Conservation (phyloP, 1,284 basidiomycete species). For the Cystobasidium slooffiae region DNA sequence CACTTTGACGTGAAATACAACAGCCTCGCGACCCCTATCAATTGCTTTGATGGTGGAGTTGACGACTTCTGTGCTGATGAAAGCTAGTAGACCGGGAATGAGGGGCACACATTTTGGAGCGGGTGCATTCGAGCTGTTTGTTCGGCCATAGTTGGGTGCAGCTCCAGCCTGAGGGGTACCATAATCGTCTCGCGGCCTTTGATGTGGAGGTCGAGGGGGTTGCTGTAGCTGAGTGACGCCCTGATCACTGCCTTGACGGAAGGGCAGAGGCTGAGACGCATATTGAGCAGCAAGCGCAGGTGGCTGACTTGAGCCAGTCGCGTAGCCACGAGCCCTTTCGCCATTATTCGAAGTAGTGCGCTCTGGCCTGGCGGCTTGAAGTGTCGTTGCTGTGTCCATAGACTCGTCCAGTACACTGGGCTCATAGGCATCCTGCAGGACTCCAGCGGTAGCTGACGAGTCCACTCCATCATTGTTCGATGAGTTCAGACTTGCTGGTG, state of each 20-base stretch:
- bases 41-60: conserved; percentile 68
- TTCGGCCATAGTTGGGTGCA: conserved; percentile 24
- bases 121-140: neutral
- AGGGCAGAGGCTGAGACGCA: conserved; percentile 29
- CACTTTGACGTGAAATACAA: conserved; percentile 72
- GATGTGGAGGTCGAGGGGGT: conserved; percentile 16
- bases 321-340: neutral
- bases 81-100: conserved; percentile 45
- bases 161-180: conserved; percentile 23
- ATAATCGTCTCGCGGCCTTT: conserved; percentile 19
- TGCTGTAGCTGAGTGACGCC: conserved; percentile 16
- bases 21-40: conserved; percentile 81
- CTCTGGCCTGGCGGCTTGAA: neutral
- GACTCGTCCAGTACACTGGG: conserved; percentile 1
- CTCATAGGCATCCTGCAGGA: conserved; percentile 26
- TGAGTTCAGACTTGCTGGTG: neutral
- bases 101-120: conserved; percentile 41
- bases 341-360: neutral
- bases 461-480: neutral
- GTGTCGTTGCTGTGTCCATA: neutral
- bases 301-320: neutral
- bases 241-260: conserved; percentile 23
- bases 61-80: conserved; percentile 40
- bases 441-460: conserved; percentile 13
- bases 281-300: conserved; percentile 10